Conservation (phyloP, 345 rosid species). For the Populus euphratica region DNA sequence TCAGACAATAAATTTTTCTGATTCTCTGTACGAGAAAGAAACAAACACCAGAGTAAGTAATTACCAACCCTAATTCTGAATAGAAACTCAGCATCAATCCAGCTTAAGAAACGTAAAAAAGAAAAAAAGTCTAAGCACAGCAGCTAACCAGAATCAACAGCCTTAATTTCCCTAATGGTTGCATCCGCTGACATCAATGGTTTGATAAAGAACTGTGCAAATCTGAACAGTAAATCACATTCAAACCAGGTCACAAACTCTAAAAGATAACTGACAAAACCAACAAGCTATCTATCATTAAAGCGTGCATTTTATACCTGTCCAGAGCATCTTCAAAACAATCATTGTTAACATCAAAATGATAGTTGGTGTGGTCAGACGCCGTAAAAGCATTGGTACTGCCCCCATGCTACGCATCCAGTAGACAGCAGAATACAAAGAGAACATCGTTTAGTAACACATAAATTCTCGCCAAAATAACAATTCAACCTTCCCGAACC, state of each 20-base stretch:
- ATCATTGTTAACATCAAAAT: slow-evolving; percentile 70
- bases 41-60: background rate
- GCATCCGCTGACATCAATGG: slow-evolving; percentile 96
- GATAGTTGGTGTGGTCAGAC: slow-evolving; percentile 68
- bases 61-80: background rate
- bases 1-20: slow-evolving; percentile 86
- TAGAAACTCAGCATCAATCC: background rate
- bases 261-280: slow-evolving; percentile 10
- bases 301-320: slow-evolving; percentile 38
- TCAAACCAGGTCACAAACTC: slow-evolving; percentile 19
- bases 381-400: slow-evolving; percentile 77
- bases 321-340: slow-evolving; percentile 86
- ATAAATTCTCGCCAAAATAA: too few relatives aligned
- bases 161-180: slow-evolving; percentile 82
- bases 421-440: background rate
- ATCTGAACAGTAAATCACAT: slow-evolving; percentile 42
- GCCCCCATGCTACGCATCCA: slow-evolving; percentile 75
- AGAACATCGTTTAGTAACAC: background rate
- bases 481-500: too few relatives aligned
- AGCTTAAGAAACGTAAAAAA: background rate
- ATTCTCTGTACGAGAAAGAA: slow-evolving; percentile 55
- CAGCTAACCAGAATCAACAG: slow-evolving; percentile 86
- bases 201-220: slow-evolving; percentile 80
- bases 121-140: background rate
- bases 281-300: background rate